phyloP scores from a whole-genome alignment of 345 rosid genomes.

The Cardamine chenopodiifolia region DNA sequence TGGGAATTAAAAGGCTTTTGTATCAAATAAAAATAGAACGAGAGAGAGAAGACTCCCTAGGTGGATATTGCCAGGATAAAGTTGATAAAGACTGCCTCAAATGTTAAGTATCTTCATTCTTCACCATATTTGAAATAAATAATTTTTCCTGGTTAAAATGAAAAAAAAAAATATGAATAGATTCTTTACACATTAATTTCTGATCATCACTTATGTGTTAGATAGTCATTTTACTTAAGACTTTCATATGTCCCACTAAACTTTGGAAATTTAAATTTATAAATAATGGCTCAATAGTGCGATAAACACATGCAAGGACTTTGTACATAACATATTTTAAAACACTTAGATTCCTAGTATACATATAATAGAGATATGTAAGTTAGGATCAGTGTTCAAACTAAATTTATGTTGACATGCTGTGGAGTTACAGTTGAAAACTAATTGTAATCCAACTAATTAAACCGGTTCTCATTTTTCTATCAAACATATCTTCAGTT shows the following conservation, averaged over 20 bases:
- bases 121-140: background rate
- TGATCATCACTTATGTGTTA: slow-evolving; percentile 20
- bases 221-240: slow-evolving; percentile 5
- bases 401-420: background rate
- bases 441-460: slow-evolving; percentile 12
- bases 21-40: background rate
- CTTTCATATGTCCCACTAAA: slow-evolving; percentile 14
- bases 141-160: background rate
- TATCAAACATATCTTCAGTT: background rate
- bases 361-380: background rate
- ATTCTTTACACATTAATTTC: slow-evolving; percentile 35
- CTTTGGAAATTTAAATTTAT: background rate
- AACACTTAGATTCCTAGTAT: background rate
- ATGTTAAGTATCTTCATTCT: slow-evolving; percentile 18
- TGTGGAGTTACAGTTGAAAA: background rate
- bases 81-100: slow-evolving; percentile 37
- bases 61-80: slow-evolving; percentile 37
- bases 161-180: background rate
- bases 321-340: background rate
- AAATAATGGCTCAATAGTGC: background rate
- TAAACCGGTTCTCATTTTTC: background rate
- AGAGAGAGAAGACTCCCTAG: slow-evolving; percentile 19
- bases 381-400: background rate
- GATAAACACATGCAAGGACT: background rate
- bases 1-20: background rate